Evolutionary conservation across 768 basidiomycete genomes (phyloP), one percentile per base, ranked within the genome.

Genomic region (Leccinum truebloodii): DNA sequence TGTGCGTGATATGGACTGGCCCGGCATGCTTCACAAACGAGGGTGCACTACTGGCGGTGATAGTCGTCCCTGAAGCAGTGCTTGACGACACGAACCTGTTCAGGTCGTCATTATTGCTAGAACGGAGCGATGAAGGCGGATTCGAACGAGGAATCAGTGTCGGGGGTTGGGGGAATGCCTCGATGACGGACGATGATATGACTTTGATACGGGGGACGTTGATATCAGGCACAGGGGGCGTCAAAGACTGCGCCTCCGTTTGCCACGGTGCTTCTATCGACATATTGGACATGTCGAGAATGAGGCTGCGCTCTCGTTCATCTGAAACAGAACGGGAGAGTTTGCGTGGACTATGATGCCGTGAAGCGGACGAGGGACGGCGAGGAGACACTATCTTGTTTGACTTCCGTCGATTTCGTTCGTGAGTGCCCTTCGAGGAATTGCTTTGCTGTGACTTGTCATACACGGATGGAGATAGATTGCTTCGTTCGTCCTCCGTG

Each of bases 21-120:
- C 91, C 90, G 32, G 87, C 73, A 64, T 92, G 90, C 75, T 96
- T 96, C 44, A 90, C 85, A 70, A 91, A 94, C 4, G 94, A 94
- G 1, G 86, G 86, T 0, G 86, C 86, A 65, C 89, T 90, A 44
- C 85, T 85, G 4, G 83, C 77, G 12, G 88, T 90, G 54, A 89
- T 71, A 18, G 88, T 90, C 13, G 89, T 90, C 18, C 81, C 82
- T 4, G 90, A 92, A 34, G 86, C 81, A 9, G 94, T 95, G 67
- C 93, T 92, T 14, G 92, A 89, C 6, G 94, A 95, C 9, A 95
- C 92, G 68, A 92, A 93, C 26, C 95, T 89, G 68, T 90, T 92
- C 50, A 95, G 79, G 70, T 95, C 94, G 18, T 87, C 87, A 63
- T 83, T 84, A 16, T 81, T 76, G 3, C 80, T 77, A 34, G 79